Base-by-base conservation (phyloP, 495 filamentous ascomycete genomes). In the Hypoxylon subgilvum region DNA sequence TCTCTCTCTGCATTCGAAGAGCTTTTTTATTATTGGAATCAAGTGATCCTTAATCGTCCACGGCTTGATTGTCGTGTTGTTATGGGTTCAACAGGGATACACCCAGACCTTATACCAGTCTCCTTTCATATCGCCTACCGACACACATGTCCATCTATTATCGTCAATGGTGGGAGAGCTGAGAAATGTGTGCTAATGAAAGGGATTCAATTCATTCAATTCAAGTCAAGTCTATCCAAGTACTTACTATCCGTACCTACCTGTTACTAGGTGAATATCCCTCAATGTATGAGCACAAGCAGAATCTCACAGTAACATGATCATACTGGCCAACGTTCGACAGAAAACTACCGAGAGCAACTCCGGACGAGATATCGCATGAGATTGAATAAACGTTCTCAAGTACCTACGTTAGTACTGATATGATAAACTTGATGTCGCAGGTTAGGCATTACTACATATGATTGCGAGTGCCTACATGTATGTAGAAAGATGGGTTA, bases 271-370 rank as follows among this genome's bases (percentile, higher is more conserved):
- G 53, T 45, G 43, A 57, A 53, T 63, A 52, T 53, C 4, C 28
- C 47, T 52, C 34, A 38, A 19, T n/a, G 14, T 22, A 16, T n/a
- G 34, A 49, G 34, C 41, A 53, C 50, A 31, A 27, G 28, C 9
- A 12, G 16, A 31, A 57, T 52, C 52, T 14, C 38, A 32, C 30
- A 34, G 42, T 22, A 39, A 39, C 43, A 31, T 49, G 49, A 40
- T 46, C 30, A 27, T 18, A 13, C 40, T 41, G 36, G 18, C 19
- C 18, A 38, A 36, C 36, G 31, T 44, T 35, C 14, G n/a, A 63
- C 53, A 46, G 16, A 40, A 52, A 61, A 47, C 40, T 48, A 57
- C 59, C 52, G 52, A 56, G 35, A 39, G 17, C 12, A 36, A 63
- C 35, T 42, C 27, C 17, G 28, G 32, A 45, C 38, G 16, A 27